A percentile compares a stretch with the other conserved stretches of the same genome.
Evolutionary conservation across 495 filamentous ascomycete genomes (phyloP).

Genomic region (Xylaria longipes): DNA sequence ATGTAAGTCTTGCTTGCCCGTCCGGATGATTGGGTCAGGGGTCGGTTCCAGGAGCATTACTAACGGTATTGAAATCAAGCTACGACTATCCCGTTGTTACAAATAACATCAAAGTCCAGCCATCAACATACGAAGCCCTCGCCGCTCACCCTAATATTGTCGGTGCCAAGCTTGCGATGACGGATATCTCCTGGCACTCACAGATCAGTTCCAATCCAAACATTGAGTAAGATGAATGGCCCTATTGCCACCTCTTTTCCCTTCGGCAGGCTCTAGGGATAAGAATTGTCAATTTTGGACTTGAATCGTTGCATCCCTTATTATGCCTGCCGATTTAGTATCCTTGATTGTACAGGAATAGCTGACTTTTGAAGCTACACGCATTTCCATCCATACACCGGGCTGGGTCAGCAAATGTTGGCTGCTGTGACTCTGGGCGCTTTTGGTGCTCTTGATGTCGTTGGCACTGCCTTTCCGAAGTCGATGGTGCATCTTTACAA

Average conservation of each 20-base stretch:
- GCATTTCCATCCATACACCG: conserved; percentile 22
- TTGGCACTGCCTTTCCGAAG: conserved; percentile 22
- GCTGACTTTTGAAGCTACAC: conserved; percentile 19
- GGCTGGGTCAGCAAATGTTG: conserved; percentile 19
- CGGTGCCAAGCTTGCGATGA: conserved; percentile 18
- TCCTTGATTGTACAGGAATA: background rate
- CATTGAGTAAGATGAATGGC: conserved; percentile 6
- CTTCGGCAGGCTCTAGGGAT: background rate
- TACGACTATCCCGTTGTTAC: conserved; percentile 22
- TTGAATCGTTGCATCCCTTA: background rate
- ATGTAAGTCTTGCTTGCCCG: conserved; percentile 14
- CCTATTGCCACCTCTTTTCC: background rate
- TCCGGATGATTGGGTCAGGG: background rate
- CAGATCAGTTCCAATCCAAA: conserved; percentile 21
- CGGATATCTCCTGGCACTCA: conserved; percentile 26
- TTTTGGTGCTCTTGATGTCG: conserved; percentile 23
- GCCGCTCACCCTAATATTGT: conserved; percentile 20
- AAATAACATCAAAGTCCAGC: conserved; percentile 22
- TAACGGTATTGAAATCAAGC: conserved; percentile 5
- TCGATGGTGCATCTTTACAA: conserved; percentile 20
- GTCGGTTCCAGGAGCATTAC: background rate
- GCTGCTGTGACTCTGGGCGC: conserved; percentile 22
- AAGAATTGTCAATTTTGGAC: background rate
- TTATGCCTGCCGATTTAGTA: background rate
- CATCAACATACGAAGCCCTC: conserved; percentile 20